These are phyloP conservation scores for Rheum nobile DNA, from an alignment of 148 eudicot species.

Conservation along the genomic window DNA sequence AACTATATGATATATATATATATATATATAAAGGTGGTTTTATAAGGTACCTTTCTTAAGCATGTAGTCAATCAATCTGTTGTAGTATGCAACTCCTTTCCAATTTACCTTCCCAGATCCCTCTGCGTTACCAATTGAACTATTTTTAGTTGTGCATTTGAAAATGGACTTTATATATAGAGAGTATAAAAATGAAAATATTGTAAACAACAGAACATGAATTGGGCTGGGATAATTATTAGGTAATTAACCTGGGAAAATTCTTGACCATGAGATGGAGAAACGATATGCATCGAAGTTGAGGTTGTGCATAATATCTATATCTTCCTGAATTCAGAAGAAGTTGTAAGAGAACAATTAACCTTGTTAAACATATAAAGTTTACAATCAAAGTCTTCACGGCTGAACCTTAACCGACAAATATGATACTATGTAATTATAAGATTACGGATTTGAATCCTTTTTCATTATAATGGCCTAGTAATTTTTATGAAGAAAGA, in stretches of 20 bases:
- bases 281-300: conserved; percentile 86
- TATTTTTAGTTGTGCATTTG: background rate
- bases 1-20: background rate
- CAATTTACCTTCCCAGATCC: conserved; percentile 70
- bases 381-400: too few species aligned
- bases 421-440: too few species aligned
- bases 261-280: conserved; percentile 92
- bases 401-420: too few species aligned
- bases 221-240: background rate
- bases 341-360: background rate
- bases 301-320: conserved; percentile 62
- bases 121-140: conserved; percentile 23
- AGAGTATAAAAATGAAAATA: background rate
- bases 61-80: conserved; percentile 68
- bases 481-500: too few species aligned
- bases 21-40: background rate
- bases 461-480: too few species aligned
- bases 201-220: background rate
- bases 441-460: too few species aligned
- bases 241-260: conserved; percentile 57
- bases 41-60: conserved; percentile 44
- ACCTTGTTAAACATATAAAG: background rate
- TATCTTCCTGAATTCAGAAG: conserved; percentile 50
- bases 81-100: conserved; percentile 86
- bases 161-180: background rate